phyloP scores from a whole-genome alignment of 176 grass and related monocot species.

The Raddia distichophylla region DNA sequence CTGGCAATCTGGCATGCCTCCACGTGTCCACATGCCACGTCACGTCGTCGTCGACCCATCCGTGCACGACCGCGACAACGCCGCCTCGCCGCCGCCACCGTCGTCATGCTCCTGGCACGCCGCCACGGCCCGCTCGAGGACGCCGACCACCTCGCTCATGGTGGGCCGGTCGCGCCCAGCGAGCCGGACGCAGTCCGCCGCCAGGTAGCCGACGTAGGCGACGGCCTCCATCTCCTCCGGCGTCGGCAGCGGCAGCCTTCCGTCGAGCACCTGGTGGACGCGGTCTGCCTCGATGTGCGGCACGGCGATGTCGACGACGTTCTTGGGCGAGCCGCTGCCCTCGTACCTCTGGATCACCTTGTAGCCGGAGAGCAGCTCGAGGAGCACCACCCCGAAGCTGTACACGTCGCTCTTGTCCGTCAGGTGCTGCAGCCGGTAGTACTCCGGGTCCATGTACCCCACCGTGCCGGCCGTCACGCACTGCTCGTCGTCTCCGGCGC shows the following conservation, averaged over 20 bases:
- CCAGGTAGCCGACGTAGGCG: constrained; percentile 72
- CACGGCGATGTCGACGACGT: constrained; percentile 74
- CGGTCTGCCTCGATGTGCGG: constrained; percentile 67
- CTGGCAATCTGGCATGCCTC: neutral
- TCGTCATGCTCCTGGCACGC: constrained; percentile 51
- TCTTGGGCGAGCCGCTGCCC: constrained; percentile 76
- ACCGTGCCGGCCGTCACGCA: constrained; percentile 73
- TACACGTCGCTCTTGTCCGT: constrained; percentile 96
- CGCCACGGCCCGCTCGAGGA: constrained; percentile 64
- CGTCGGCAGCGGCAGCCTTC: constrained; percentile 69
- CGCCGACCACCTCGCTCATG: constrained; percentile 85
- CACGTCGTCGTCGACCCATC: constrained; percentile 61
- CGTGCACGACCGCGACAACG: constrained; percentile 62
- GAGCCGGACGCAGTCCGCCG: constrained; percentile 67
- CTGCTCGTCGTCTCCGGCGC: constrained; percentile 35
- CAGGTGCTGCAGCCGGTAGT: constrained; percentile 83
- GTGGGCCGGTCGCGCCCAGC: constrained; percentile 62
- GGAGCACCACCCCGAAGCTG: constrained; percentile 85
- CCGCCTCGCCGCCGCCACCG: constrained; percentile 14
- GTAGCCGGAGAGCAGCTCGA: constrained; percentile 80
- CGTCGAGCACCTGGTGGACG: constrained; percentile 81
- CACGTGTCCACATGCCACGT: constrained; percentile 32
- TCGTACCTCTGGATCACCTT: constrained; percentile 70
- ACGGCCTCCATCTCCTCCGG: constrained; percentile 90
- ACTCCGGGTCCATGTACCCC: constrained; percentile 99